Conservation (phyloP, 2,329 filamentous ascomycete species). For the Fusarium xylarioides region DNA sequence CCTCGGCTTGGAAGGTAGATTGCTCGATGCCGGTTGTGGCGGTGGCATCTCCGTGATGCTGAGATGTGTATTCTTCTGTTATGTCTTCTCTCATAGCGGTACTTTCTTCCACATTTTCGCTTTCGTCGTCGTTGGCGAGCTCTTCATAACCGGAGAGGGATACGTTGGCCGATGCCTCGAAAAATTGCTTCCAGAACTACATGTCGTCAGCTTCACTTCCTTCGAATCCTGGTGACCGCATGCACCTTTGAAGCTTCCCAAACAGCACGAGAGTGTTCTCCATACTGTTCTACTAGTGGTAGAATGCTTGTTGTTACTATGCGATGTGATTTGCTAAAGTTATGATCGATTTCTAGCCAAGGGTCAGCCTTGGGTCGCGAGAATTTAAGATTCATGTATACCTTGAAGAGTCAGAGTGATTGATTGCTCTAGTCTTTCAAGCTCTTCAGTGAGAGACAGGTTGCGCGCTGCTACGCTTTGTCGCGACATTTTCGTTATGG, state of each 20-base stretch:
- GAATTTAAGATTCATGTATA: slow-evolving; percentile 44
- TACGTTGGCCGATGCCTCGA: slow-evolving; percentile 97
- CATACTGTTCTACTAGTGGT: slow-evolving; percentile 93
- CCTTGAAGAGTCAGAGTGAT: slow-evolving; percentile 96
- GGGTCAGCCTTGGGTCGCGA: not conserved
- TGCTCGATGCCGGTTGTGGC: slow-evolving; percentile 46
- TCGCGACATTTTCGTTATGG: slow-evolving; percentile 56
- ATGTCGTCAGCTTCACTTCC: not conserved
- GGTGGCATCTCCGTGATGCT: slow-evolving; percentile 51
- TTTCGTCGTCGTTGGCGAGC: slow-evolving; percentile 73
- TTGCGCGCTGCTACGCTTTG: slow-evolving; percentile 59
- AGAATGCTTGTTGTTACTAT: slow-evolving; percentile 95
- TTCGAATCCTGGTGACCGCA: accelerated
- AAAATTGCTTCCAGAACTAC: slow-evolving; percentile 99
- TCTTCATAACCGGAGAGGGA: slow-evolving; percentile 96
- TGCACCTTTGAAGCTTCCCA: slow-evolving; percentile 94
- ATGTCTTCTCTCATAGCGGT: slow-evolving; percentile 66
- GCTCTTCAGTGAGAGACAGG: slow-evolving; percentile 89
- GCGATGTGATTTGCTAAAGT: slow-evolving; percentile 95
- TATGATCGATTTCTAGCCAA: slow-evolving; percentile 90
- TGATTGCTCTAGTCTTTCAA: slow-evolving; percentile 94
- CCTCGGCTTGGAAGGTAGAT: slow-evolving; percentile 58
- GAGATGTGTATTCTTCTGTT: slow-evolving; percentile 58
- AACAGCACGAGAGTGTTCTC: slow-evolving; percentile 89
- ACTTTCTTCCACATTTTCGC: slow-evolving; percentile 59